phyloP scores from a whole-genome alignment of 2,329 filamentous ascomycete species.

The Lomentospora prolificans region DNA sequence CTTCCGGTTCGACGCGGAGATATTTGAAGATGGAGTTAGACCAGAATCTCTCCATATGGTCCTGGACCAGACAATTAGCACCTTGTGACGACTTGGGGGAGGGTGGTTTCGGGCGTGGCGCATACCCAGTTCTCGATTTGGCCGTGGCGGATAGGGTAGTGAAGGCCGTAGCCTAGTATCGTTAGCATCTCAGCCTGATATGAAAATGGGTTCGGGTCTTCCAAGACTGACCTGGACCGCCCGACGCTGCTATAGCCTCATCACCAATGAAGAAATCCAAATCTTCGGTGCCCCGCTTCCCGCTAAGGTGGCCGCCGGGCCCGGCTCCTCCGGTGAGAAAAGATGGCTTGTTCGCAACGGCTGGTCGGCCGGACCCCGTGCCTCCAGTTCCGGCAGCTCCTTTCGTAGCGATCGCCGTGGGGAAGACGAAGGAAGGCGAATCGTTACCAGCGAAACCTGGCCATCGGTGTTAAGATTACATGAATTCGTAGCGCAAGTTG shows the following conservation, averaged over 20 bases:
- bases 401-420: constrained; percentile 96
- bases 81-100: not conserved
- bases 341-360: constrained; percentile 88
- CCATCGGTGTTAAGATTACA: constrained; percentile 2
- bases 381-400: constrained; percentile 61
- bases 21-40: constrained; percentile 99
- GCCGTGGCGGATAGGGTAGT: constrained; percentile 95
- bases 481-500: not conserved
- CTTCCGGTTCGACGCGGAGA: constrained; percentile 91
- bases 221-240: constrained; percentile 59
- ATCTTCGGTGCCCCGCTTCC: constrained; percentile 93
- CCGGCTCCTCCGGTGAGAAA: constrained; percentile 89
- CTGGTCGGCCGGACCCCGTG: constrained; percentile 77
- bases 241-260: constrained; percentile 76
- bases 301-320: constrained; percentile 69
- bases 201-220: constrained; percentile 10
- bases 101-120: not conserved
- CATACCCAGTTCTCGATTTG: constrained; percentile 98
- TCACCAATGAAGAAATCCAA: constrained; percentile 98
- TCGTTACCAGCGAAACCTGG: constrained; percentile 97
- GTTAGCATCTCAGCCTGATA: constrained; percentile 10
- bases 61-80: constrained; percentile 38
- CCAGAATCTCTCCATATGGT: constrained; percentile 99
- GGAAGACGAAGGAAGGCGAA: constrained; percentile 97
- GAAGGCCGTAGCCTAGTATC: constrained; percentile 72